These are phyloP conservation scores for Aurifilum marmelostoma DNA, from an alignment of 2,329 filamentous ascomycete genomes.

Conservation along the genomic window DNA sequence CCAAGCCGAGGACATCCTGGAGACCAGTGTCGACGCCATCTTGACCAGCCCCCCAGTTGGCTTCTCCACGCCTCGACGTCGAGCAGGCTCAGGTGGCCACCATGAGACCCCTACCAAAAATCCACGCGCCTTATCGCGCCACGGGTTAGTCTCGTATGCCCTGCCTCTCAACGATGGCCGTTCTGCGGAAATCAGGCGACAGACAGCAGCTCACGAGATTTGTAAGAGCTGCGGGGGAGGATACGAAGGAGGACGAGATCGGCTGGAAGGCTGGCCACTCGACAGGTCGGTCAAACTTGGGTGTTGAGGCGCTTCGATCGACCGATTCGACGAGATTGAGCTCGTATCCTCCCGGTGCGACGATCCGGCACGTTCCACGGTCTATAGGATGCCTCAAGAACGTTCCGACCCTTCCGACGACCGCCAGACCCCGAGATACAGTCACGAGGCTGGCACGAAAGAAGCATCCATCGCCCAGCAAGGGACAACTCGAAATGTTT, in stretches of 20 bases:
- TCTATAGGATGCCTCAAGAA: constrained; percentile 27
- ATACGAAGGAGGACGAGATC: not conserved
- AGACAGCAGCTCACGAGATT: not conserved
- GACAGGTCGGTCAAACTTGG: not conserved
- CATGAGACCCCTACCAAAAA: not conserved
- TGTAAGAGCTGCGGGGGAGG: constrained; percentile 4
- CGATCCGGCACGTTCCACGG: constrained; percentile 30
- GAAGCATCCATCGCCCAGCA: constrained; percentile 52
- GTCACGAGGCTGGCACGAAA: constrained; percentile 34
- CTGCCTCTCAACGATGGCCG: not conserved
- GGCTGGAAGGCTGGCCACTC: not conserved
- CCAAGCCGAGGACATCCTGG: constrained; percentile 38
- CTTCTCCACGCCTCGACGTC: constrained; percentile 32
- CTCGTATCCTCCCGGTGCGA: constrained; percentile 28
- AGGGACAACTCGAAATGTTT: constrained; percentile 44
- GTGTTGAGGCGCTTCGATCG: not conserved
- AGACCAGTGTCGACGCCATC: constrained; percentile 30
- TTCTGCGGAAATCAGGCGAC: not conserved
- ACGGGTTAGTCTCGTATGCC: not conserved
- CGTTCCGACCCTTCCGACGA: constrained; percentile 4
- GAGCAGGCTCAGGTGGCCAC: not conserved
- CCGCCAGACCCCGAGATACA: constrained; percentile 1
- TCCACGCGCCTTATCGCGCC: not conserved
- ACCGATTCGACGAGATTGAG: constrained; percentile 21
- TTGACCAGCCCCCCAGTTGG: constrained; percentile 31